Percentiles rank a stretch among this genome's conserved stretches.
These are phyloP conservation scores for Neopestalotiopsis clavispora DNA, from an alignment of 2,329 filamentous ascomycete species.

Conservation along the genomic window DNA sequence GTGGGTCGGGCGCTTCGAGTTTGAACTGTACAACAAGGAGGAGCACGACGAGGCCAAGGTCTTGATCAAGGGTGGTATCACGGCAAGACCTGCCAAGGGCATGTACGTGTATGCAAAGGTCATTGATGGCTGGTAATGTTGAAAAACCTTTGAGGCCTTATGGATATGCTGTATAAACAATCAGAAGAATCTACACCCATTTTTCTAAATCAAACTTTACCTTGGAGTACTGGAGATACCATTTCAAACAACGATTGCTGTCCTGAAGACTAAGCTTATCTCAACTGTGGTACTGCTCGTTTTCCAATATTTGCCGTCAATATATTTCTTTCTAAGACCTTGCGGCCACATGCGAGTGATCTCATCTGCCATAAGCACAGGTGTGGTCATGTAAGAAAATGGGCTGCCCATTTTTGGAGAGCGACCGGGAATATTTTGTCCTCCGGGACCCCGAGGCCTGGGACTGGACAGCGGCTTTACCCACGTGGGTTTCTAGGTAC, in stretches of 20 bases:
- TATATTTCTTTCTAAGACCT: neutral
- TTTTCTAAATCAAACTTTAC: too few species aligned
- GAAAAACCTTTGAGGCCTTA: neutral
- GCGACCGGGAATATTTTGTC: neutral
- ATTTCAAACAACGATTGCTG: neutral
- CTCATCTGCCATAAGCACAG: neutral
- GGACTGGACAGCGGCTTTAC: neutral
- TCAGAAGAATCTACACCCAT: neutral
- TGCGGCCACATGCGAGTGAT: neutral
- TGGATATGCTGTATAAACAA: neutral
- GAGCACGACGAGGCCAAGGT: slow-evolving; percentile 71
- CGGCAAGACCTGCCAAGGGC: slow-evolving; percentile 73
- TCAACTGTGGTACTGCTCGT: neutral
- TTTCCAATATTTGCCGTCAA: neutral
- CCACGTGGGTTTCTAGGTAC: neutral
- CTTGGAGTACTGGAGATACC: too few species aligned
- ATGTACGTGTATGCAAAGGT: slow-evolving; percentile 71
- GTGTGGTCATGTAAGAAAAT: neutral
- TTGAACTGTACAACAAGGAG: slow-evolving; percentile 59
- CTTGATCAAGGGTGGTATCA: slow-evolving; percentile 71
- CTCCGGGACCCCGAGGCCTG: neutral
- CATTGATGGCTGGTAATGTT: slow-evolving; percentile 67
- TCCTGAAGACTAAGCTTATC: neutral
- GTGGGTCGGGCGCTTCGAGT: slow-evolving; percentile 77
- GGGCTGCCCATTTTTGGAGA: neutral